These are phyloP conservation scores for Tetradesmus obliquus DNA, from an alignment of 139 green algal species.

Conservation along the genomic window DNA sequence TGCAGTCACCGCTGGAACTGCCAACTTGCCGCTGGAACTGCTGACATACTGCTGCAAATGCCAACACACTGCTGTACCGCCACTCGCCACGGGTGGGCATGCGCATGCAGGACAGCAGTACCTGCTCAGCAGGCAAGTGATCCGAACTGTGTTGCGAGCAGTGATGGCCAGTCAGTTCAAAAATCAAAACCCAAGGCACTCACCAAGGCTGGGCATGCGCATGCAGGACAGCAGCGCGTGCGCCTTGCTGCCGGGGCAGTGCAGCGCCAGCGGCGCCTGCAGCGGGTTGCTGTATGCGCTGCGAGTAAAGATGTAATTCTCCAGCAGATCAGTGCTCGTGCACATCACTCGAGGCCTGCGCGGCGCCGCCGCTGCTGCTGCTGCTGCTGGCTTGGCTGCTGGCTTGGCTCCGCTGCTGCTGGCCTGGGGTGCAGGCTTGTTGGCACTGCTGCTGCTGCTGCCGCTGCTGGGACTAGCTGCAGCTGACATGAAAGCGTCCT, in stretches of 20 bases:
- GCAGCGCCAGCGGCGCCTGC: slow-evolving; percentile 32
- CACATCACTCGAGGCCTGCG: neutral
- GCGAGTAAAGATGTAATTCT: slow-evolving; percentile 28
- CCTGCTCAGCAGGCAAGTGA: neutral
- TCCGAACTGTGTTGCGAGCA: neutral
- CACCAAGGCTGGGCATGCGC: neutral
- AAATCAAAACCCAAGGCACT: neutral
- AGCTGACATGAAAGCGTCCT: neutral
- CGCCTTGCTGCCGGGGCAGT: slow-evolving; percentile 36
- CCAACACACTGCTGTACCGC: too few species aligned
- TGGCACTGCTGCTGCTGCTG: slow-evolving; percentile 25
- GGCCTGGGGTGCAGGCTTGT: neutral
- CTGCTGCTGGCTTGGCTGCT: neutral
- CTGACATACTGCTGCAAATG: too few species aligned
- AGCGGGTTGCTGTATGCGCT: slow-evolving; percentile 31
- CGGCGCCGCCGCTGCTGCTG: neutral
- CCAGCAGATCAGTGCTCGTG: slow-evolving; percentile 8
- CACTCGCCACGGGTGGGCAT: neutral
- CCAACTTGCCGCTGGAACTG: too few species aligned
- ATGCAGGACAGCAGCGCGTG: slow-evolving; percentile 13
- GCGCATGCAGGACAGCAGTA: slow-evolving; percentile 25
- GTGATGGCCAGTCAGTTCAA: neutral
- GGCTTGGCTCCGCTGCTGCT: neutral
- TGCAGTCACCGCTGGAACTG: too few species aligned
- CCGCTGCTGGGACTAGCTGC: slow-evolving; percentile 6